phyloP scores from a whole-genome alignment of 1,284 basidiomycete genomes.

The Tylopilus sp. region DNA sequence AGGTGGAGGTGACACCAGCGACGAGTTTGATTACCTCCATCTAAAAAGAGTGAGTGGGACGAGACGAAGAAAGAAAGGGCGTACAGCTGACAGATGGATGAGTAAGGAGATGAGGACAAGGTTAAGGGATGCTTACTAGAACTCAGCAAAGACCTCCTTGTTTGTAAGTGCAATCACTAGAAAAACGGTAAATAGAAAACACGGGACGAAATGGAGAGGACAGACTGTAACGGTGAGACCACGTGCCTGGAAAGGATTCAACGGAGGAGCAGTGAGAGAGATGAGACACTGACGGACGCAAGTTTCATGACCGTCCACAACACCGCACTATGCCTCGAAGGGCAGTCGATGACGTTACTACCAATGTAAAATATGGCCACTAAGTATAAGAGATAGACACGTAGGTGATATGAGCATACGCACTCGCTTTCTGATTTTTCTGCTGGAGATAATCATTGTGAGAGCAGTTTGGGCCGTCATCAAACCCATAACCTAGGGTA shows the following conservation, averaged over 20 bases:
- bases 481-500: conserved; percentile 58
- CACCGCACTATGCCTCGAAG: neutral
- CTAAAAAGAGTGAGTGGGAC: no score
- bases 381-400: neutral
- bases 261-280: neutral
- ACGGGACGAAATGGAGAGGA: neutral
- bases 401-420: conserved; percentile 17
- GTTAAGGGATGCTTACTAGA: conserved; percentile 50
- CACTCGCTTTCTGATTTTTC: conserved; percentile 68
- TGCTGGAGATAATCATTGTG: conserved; percentile 39
- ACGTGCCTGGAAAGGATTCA: conserved; percentile 42
- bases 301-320: conserved; percentile 59
- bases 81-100: conserved; percentile 22
- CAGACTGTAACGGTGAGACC: conserved; percentile 56
- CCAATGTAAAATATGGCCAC: conserved; percentile 75
- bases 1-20: conserved; percentile 62
- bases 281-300: conserved; percentile 45
- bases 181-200: neutral
- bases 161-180: conserved; percentile 19
- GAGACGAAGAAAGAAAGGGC: neutral
- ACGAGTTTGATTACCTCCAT: conserved; percentile 47
- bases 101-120: conserved; percentile 39
- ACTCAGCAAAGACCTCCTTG: conserved; percentile 73
- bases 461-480: conserved; percentile 74
- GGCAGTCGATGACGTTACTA: conserved; percentile 61